Percentiles rank a stretch among this genome's conserved stretches.
These are phyloP conservation scores for Sanghuangporus weigelae DNA, from an alignment of 1,284 basidiomycete species.

Conservation along the genomic window DNA sequence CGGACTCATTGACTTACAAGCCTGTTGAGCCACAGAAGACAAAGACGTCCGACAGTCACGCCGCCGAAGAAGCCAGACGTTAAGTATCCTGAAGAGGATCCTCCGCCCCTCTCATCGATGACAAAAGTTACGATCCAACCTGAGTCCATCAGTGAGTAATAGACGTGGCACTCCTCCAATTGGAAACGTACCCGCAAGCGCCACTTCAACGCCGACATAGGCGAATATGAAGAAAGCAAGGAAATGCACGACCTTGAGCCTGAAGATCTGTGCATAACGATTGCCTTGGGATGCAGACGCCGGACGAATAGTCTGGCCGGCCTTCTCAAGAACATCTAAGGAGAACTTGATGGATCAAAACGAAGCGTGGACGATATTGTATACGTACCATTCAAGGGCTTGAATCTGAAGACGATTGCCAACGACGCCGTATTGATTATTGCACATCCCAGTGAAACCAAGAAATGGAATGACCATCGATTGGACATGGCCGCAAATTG, in stretches of 20 bases:
- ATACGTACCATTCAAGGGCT: conserved; percentile 46
- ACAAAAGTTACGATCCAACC: conserved; percentile 29
- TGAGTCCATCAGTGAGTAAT: background rate
- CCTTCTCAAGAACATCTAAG: conserved; percentile 1
- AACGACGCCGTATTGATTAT: conserved; percentile 39
- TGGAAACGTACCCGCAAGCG: conserved; percentile 35
- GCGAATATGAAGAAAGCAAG: conserved; percentile 41
- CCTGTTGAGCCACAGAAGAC: conserved; percentile 10
- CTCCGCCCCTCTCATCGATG: conserved; percentile 24
- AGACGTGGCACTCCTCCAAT: background rate
- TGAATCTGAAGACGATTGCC: conserved; percentile 45
- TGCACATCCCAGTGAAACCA: conserved; percentile 54
- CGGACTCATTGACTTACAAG: background rate
- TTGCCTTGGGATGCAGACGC: conserved; percentile 22
- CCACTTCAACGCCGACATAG: conserved; percentile 45
- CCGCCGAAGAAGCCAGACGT: conserved; percentile 26
- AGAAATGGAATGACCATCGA: conserved; percentile 62
- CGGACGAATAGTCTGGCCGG: background rate
- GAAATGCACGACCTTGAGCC: conserved; percentile 33
- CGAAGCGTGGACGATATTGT: background rate
- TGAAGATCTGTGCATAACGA: conserved; percentile 36
- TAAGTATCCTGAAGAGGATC: conserved; percentile 23
- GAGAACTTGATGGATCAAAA: background rate
- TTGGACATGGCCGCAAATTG: conserved; percentile 45
- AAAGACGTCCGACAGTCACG: conserved; percentile 4